Percentiles rank a stretch among this genome's conserved stretches.
Evolutionary conservation across 2,329 filamentous ascomycete genomes (phyloP).

Genomic region (Fusarium sp.): DNA sequence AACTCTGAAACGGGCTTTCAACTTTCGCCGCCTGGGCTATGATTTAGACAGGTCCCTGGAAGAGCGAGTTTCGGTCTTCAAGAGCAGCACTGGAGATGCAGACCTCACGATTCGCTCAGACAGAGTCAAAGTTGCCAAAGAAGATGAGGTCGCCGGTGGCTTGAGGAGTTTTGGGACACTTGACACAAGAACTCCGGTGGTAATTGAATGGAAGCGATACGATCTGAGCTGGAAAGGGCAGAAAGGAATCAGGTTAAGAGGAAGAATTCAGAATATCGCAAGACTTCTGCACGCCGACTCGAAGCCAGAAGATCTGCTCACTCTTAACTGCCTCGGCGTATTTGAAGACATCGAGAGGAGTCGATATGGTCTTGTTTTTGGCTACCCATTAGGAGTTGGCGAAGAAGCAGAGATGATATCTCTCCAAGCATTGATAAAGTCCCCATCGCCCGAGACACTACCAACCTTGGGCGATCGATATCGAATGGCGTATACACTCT

Average conservation of each 20-base stretch:
- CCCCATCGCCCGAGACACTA: neutral
- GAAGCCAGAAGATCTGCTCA: neutral
- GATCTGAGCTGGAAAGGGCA: conserved; percentile 5
- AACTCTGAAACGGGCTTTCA: neutral
- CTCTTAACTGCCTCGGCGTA: neutral
- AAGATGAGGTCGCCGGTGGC: neutral
- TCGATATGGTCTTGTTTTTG: neutral
- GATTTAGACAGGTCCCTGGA: neutral
- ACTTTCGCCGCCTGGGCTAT: neutral
- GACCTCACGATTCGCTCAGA: neutral
- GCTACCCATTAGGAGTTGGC: neutral
- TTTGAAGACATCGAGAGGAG: neutral
- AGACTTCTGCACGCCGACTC: neutral
- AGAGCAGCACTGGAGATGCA: neutral
- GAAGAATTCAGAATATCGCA: conserved; percentile 3
- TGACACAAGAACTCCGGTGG: neutral
- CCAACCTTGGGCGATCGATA: conserved; percentile 3
- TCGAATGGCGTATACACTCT: neutral
- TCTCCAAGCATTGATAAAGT: neutral
- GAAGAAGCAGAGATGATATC: neutral
- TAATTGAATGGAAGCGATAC: neutral
- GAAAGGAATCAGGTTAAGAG: neutral
- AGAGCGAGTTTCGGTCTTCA: neutral
- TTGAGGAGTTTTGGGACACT: neutral
- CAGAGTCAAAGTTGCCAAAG: neutral